Evolutionary conservation across 2,329 filamentous ascomycete genomes (phyloP).

Genomic region (Microascus cirrosus): DNA sequence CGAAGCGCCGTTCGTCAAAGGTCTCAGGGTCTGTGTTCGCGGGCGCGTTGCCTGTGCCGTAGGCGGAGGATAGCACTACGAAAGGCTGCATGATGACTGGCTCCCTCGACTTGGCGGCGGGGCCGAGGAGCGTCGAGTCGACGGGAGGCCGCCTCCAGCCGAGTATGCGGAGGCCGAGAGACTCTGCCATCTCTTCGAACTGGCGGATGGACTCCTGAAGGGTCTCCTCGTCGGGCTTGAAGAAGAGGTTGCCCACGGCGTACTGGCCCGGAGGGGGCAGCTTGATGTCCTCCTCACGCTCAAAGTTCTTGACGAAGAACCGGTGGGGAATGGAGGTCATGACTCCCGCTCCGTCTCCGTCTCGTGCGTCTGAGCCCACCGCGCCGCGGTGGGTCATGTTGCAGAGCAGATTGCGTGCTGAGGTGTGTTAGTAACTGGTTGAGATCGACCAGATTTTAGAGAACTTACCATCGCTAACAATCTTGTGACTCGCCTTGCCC

Average conservation of each 20-base stretch:
- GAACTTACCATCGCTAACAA: slow-evolving; percentile 85
- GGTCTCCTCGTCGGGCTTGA: slow-evolving; percentile 89
- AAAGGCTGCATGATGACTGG: slow-evolving; percentile 93
- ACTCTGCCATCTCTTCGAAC: slow-evolving; percentile 88
- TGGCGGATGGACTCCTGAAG: slow-evolving; percentile 82
- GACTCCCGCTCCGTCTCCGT: slow-evolving; percentile 95
- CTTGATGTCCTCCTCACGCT: slow-evolving; percentile 77
- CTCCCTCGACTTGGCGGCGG: slow-evolving; percentile 86
- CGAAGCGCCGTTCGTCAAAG: slow-evolving; percentile 80
- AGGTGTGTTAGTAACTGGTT: slow-evolving; percentile 5
- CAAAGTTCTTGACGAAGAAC: slow-evolving; percentile 98
- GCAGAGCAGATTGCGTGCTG: slow-evolving; percentile 86
- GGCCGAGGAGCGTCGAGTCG: slow-evolving; percentile 86
- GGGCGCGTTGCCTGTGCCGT: slow-evolving; percentile 70
- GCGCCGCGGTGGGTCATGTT: slow-evolving; percentile 99
- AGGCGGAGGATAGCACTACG: slow-evolving; percentile 75
- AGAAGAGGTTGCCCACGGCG: slow-evolving; percentile 94
- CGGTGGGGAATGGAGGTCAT: slow-evolving; percentile 99
- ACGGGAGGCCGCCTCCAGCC: slow-evolving; percentile 94
- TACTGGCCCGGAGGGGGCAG: slow-evolving; percentile 86
- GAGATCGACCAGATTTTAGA: neutral
- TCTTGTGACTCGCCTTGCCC: slow-evolving; percentile 94
- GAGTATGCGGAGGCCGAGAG: slow-evolving; percentile 77
- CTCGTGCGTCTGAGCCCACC: slow-evolving; percentile 92
- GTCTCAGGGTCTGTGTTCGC: slow-evolving; percentile 65